Base-by-base conservation (phyloP, 768 basidiomycete species). In the Cystofilobasidium capitatum region DNA sequence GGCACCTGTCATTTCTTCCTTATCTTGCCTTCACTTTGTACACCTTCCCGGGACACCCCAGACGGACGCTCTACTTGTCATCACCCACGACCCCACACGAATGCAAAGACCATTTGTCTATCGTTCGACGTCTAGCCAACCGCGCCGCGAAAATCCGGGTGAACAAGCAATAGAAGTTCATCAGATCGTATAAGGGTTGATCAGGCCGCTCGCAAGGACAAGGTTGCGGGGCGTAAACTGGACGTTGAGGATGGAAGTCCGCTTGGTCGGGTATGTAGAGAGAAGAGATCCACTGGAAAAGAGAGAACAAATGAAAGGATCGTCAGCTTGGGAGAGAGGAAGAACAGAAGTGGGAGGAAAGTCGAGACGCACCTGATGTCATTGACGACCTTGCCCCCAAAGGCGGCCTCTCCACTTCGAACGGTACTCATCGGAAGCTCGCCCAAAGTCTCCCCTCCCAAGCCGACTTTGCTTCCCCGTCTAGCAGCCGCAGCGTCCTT, bases 181-280 rank as follows among this genome's bases (percentile, higher is more conserved):
- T 55, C 22, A 55, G 26, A 55, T 55, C 51, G 51, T 55, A 16
- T 31, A 33, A n/a, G 51, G 31, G 1, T 55, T 24, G 47, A n/a
- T n/a, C 10, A 33, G 26, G 61, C 66, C 6, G 66, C 60, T 31
- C 57, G 42, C 36, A 68, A n/a, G 42, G 51, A 93, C 39, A n/a
- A 99, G 82, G 77, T 99, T 99, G 17, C 94, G 84, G 35, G 91
- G 85, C 12, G 96, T 98, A 74, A 98, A 96, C 71, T 96, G 90
- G 13, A 92, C 86, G 73, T 93, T 88, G 31, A 85, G 84, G 71
- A 98, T 83, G 1, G 96, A 93, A 33, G 96, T 98, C 63, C 92
- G 83, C 80, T 98, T 99, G 36, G 96, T 99, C 9, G 89, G 88
- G 76, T 91, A 96, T 0, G 93, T 93, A 2, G 89, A 82, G 2